These are phyloP conservation scores for Botrytis tulipae DNA, from an alignment of 2,329 filamentous ascomycete genomes.

Conservation along the genomic window DNA sequence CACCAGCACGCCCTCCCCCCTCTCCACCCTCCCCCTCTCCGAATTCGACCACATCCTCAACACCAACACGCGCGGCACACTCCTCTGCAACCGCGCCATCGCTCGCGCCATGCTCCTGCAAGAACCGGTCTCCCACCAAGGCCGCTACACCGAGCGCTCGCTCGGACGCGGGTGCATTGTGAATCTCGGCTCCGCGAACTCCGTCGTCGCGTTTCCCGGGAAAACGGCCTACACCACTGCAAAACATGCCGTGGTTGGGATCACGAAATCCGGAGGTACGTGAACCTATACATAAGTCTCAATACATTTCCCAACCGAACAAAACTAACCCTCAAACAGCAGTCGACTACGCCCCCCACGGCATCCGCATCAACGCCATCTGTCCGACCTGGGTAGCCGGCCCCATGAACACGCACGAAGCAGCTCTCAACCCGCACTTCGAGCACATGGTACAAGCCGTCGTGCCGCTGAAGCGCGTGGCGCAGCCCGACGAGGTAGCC, in stretches of 20 bases:
- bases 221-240: not conserved
- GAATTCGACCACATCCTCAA: constrained; percentile 7
- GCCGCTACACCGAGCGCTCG: not conserved
- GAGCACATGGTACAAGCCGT: not conserved
- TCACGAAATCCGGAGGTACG: constrained; percentile 9
- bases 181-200: not conserved
- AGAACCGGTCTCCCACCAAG: not conserved
- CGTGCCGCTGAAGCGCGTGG: constrained; percentile 12
- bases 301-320: accelerated
- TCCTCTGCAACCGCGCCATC: not conserved
- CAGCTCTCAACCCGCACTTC: not conserved
- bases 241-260: constrained; percentile 3
- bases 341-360: not conserved
- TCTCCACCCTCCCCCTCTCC: not conserved
- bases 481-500: constrained; percentile 47
- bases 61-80: not conserved
- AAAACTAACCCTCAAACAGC: not conserved
- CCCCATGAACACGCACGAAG: not conserved
- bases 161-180: not conserved
- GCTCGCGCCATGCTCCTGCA: not conserved
- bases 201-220: not conserved
- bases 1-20: not conserved
- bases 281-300: not conserved
- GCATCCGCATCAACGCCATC: constrained; percentile 16
- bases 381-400: constrained; percentile 12